A percentile compares a stretch with the other conserved stretches of the same genome.
These are phyloP conservation scores for Fusarium equiseti DNA, from an alignment of 2,329 filamentous ascomycete genomes.

Conservation along the genomic window DNA sequence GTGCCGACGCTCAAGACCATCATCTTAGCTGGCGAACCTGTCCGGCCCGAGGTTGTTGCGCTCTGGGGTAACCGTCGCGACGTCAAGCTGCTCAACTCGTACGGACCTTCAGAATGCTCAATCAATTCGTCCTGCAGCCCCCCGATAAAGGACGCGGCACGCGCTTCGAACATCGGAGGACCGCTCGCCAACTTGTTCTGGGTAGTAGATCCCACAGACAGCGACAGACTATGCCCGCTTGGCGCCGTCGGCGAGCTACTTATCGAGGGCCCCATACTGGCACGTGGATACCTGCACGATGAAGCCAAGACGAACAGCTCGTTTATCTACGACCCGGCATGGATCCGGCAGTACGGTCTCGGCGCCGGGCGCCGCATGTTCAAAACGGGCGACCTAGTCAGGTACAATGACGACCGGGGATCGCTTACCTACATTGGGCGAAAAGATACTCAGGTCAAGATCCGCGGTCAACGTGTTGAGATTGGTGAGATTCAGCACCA, in stretches of 20 bases:
- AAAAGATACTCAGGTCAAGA: conserved; percentile 59
- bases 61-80: conserved; percentile 12
- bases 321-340: conserved; percentile 7
- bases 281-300: not conserved
- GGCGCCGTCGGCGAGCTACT: conserved; percentile 3
- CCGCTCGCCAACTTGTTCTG: conserved; percentile 13
- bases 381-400: conserved; percentile 62
- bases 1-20: conserved; percentile 13
- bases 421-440: conserved; percentile 8
- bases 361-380: conserved; percentile 47
- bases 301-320: conserved; percentile 1
- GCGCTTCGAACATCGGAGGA: conserved; percentile 14
- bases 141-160: conserved; percentile 9
- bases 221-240: conserved; percentile 1
- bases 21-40: conserved; percentile 11
- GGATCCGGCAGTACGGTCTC: conserved; percentile 10
- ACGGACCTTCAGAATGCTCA: conserved; percentile 13
- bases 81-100: conserved; percentile 12
- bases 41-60: conserved; percentile 7
- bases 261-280: conserved; percentile 5
- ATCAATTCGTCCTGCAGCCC: conserved; percentile 11
- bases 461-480: conserved; percentile 69
- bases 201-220: conserved; percentile 2
- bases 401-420: conserved; percentile 56
- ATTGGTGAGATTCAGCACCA: conserved; percentile 13